Evolutionary conservation across 306 rosid species (phyloP).

Genomic region (Cucurbita pepo): DNA sequence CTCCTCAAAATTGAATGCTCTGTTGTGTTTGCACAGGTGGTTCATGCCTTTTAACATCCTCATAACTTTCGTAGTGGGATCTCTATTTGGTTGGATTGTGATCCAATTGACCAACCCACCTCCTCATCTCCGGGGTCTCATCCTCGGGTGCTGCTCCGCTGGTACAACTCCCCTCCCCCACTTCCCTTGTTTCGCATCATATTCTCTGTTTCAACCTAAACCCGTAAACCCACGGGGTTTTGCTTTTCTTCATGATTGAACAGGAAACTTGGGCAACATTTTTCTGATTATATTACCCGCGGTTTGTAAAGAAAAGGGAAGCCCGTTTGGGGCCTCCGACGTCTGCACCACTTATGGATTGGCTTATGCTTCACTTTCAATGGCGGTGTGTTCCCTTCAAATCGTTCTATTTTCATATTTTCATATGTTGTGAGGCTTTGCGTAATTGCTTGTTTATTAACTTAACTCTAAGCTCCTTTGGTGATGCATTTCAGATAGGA

Average conservation of each 20-base stretch:
- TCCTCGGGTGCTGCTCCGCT: constrained; percentile 43
- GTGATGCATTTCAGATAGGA: constrained; percentile 34
- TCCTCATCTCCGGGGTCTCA: constrained; percentile 32
- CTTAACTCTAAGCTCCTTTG: no score
- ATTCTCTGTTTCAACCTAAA: no score
- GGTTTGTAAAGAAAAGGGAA: constrained; percentile 44
- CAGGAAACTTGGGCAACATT: constrained; percentile 48
- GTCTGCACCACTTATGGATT: constrained; percentile 26
- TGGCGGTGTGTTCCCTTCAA: constrained; percentile 22
- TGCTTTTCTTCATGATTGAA: no score
- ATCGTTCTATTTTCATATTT: not conserved
- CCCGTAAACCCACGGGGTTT: no score
- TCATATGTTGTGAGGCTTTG: no score
- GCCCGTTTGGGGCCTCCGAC: constrained; percentile 38
- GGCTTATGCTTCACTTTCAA: constrained; percentile 48
- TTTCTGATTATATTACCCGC: constrained; percentile 38
- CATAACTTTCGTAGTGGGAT: constrained; percentile 32
- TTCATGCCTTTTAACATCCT: constrained; percentile 42
- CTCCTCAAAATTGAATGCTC: no score
- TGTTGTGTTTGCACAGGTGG: constrained; percentile 18
- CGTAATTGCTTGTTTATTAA: no score
- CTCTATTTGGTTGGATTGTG: constrained; percentile 31
- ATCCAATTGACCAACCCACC: constrained; percentile 32
- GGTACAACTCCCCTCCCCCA: not conserved
- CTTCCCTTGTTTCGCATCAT: no score